Evolutionary conservation across 768 basidiomycete species (phyloP), one percentile per base, ranked within the genome.

Genomic region (Rhodotorula kratochvilovae): DNA sequence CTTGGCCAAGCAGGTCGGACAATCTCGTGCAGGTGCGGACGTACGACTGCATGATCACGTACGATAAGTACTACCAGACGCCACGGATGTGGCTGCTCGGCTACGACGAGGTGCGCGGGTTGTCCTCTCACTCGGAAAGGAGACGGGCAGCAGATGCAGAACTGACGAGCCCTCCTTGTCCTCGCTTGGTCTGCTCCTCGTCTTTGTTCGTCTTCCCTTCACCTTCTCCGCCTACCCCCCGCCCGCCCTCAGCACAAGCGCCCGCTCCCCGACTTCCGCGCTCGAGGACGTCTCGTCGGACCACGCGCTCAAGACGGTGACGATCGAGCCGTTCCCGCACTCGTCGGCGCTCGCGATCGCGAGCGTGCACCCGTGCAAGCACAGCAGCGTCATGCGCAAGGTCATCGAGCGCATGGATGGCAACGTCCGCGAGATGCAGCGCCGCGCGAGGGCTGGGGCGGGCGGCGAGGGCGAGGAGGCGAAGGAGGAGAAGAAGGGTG

Each of bases 41-140:
- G 19, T 99, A 99, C 83, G 96, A 99, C 80, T 94, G 97, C 78
- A 91, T 96, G 89, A 98, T 99, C 84, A 92, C 91, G 59, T 99
- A 98, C 81, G 96, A 99, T 86, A 99, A 98, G 83, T 95, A 94
- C 81, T 98, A 99, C 82, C 96, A 98, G 81, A 97, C 94, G 21
- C 96, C 96, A 33, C 87, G 95, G 76, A 90, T 97, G 80, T 99
- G 96, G 96, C 82, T 99, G 69, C 86, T 94, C 74, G 96, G 96
- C 29, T 97, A 97, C 79, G 94, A 97, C 79, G 96, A 98, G 87
- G 92, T 90, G 72, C 67, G 82, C 71, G 48, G 31, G n/a, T 31
- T 59, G 27, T 12, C 25, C n/a, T 19, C 5, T 11, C 27, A 16
- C n/a, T 7, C 51, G n/a, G 13, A n/a, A 10, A 1, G 50, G 1